Base-by-base conservation (phyloP, 169 alveolate species). In the Eimeria falciformis region DNA sequence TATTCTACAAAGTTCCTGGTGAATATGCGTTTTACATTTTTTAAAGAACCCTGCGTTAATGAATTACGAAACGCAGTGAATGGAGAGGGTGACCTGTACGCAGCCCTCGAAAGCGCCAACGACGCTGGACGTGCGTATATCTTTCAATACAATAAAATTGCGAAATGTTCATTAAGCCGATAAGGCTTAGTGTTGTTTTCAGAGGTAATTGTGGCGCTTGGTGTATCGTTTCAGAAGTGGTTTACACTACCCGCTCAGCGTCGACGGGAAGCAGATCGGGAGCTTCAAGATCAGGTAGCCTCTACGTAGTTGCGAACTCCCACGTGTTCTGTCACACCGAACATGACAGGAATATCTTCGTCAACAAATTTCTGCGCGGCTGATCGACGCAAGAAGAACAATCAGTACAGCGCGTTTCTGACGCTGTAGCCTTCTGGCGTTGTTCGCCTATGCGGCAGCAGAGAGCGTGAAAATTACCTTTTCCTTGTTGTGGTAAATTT, bases 1-100 rank as follows among this genome's bases (percentile, higher is more conserved):
- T 89, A n/a, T 89, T 43, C 89, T 89, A 75, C 82, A 89, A 53
- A 40, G 93, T 89, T n/a, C 93, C 93, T 5, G 58, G 93, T 89
- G 47, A 23, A 6, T 5, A 23, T 50, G 29, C 23, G n/a, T 18
- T 33, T 11, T 4, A 62, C 5, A 56, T 71, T 29, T 6, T 4
- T 6, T 7, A 0, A 11, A 0, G 27, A 1, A 0, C n/a, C 21
- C 29, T 45, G 33, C 85, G 23, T 12, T 29, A 23, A 29, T 1
- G 25, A 11, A 43, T 23, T 11, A 0, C 68, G n/a, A 50, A 40
- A 66, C 27, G 5, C 33, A 89, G 93, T 75, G 40, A 45, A 89
- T 58, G 93, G 93, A 3, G 93, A 89, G 4, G 89, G 83, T 0
- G 93, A 89, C 83, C 68, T 89, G 62, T 71, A 18, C 12, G 37